Conservation (phyloP, 805 yeast genomes). For the Yarrowia sp. region DNA sequence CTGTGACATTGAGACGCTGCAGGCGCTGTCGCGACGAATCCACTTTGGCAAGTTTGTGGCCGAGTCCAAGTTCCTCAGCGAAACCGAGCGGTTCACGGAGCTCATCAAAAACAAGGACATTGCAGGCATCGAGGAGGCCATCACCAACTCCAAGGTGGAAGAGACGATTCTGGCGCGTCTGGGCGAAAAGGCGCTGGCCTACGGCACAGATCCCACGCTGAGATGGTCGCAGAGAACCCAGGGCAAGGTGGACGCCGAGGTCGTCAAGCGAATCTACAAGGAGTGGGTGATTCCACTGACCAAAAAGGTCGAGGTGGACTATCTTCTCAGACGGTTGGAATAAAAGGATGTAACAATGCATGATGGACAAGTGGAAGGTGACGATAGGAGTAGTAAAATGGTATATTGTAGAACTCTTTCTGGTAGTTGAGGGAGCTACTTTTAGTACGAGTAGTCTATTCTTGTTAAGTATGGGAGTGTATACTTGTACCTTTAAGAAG, state of each 20-base stretch:
- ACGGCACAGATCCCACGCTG: conserved; percentile 87
- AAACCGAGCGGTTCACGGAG: conserved; percentile 65
- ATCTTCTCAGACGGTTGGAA: conserved; percentile 81
- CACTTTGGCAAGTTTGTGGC: conserved; percentile 99
- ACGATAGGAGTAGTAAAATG: too few relatives aligned
- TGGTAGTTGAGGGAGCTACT: too few relatives aligned
- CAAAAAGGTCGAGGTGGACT: conserved; percentile 93
- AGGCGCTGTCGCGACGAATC: conserved; percentile 87
- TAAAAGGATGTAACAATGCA: neutral
- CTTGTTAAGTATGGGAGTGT: too few relatives aligned
- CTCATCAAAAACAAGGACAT: conserved; percentile 72
- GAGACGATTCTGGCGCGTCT: conserved; percentile 79
- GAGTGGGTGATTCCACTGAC: conserved; percentile 93
- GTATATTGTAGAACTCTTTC: too few relatives aligned
- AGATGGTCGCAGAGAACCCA: conserved; percentile 68
- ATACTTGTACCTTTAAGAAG: too few relatives aligned
- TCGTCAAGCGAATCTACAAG: conserved; percentile 81
- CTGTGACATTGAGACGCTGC: conserved; percentile 85
- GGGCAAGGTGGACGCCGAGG: conserved; percentile 81
- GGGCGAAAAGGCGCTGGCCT: conserved; percentile 78
- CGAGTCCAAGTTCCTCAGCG: conserved; percentile 83
- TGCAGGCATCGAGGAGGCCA: conserved; percentile 75
- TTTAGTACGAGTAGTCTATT: too few relatives aligned
- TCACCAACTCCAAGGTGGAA: conserved; percentile 89
- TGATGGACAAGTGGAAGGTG: too few relatives aligned